These are phyloP conservation scores for Lasiodiplodia hormozganensis DNA, from an alignment of 2,329 filamentous ascomycete genomes.

Conservation along the genomic window DNA sequence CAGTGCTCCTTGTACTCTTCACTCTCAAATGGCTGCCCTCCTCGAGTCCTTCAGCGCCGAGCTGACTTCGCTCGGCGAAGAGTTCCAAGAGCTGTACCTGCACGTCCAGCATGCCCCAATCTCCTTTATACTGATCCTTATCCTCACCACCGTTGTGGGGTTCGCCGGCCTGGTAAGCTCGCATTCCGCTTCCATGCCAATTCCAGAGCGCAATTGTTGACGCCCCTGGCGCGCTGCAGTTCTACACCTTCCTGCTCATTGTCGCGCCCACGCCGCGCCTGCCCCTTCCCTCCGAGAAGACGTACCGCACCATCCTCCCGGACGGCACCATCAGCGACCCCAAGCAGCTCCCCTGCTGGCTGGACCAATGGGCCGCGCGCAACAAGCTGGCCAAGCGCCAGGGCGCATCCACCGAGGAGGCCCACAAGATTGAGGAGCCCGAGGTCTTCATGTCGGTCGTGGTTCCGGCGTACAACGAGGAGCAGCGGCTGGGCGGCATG, in stretches of 20 bases:
- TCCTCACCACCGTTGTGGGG: constrained; percentile 23
- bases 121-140: constrained; percentile 23
- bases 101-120: constrained; percentile 26
- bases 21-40: constrained; percentile 8
- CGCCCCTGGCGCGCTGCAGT: constrained; percentile 47
- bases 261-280: constrained; percentile 82
- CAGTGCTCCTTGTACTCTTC: constrained; percentile 22
- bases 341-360: constrained; percentile 81
- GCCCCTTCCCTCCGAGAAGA: constrained; percentile 79
- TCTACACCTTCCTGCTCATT: constrained; percentile 73
- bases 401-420: constrained; percentile 48
- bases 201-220: background rate
- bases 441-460: constrained; percentile 90
- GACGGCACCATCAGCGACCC: constrained; percentile 64
- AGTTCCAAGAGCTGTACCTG: constrained; percentile 16
- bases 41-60: constrained; percentile 20
- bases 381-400: constrained; percentile 50
- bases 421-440: constrained; percentile 72
- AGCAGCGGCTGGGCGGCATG: constrained; percentile 80
- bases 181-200: constrained; percentile 16
- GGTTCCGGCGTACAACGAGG: constrained; percentile 95
- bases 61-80: background rate
- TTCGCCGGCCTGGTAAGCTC: constrained; percentile 28
- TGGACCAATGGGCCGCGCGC: constrained; percentile 74
- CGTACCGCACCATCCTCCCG: constrained; percentile 76